phyloP scores from a whole-genome alignment of 805 yeast species.

The Yarrowia sp. region DNA sequence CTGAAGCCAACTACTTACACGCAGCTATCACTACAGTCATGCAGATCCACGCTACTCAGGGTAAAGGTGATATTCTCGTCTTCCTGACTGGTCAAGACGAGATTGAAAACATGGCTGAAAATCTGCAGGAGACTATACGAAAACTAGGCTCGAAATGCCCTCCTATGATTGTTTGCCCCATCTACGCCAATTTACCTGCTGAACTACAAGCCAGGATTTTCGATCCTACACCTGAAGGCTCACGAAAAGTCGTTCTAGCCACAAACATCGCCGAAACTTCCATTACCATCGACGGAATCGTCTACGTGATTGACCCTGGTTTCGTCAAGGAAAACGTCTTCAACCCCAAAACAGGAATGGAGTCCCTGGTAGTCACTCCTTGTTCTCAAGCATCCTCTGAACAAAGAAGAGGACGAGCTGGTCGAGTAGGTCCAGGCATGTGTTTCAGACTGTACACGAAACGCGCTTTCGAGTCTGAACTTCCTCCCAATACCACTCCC shows the following conservation, averaged over 20 bases:
- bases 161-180: slow-evolving; percentile 81
- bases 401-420: slow-evolving; percentile 96
- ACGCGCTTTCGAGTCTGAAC: slow-evolving; percentile 74
- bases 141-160: slow-evolving; percentile 67
- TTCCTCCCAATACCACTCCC: slow-evolving; percentile 82
- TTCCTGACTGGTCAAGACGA: slow-evolving; percentile 96
- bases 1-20: slow-evolving; percentile 85
- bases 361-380: slow-evolving; percentile 79
- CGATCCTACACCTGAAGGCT: slow-evolving; percentile 82
- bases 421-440: slow-evolving; percentile 95
- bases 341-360: slow-evolving; percentile 91
- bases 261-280: slow-evolving; percentile 98
- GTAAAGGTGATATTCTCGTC: slow-evolving; percentile 84
- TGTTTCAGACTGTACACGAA: slow-evolving; percentile 93
- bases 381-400: slow-evolving; percentile 96
- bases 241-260: slow-evolving; percentile 89
- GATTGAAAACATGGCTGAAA: slow-evolving; percentile 80
- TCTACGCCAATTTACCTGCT: slow-evolving; percentile 89
- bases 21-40: slow-evolving; percentile 84
- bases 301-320: slow-evolving; percentile 93
- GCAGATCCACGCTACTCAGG: slow-evolving; percentile 83
- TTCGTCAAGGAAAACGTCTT: slow-evolving; percentile 89
- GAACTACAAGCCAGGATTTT: slow-evolving; percentile 89
- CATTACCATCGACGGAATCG: slow-evolving; percentile 91
- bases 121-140: slow-evolving; percentile 66